A percentile compares a stretch with the other conserved stretches of the same genome.
These are phyloP conservation scores for Penicillium taxi DNA, from an alignment of 495 filamentous ascomycete species.

Conservation along the genomic window DNA sequence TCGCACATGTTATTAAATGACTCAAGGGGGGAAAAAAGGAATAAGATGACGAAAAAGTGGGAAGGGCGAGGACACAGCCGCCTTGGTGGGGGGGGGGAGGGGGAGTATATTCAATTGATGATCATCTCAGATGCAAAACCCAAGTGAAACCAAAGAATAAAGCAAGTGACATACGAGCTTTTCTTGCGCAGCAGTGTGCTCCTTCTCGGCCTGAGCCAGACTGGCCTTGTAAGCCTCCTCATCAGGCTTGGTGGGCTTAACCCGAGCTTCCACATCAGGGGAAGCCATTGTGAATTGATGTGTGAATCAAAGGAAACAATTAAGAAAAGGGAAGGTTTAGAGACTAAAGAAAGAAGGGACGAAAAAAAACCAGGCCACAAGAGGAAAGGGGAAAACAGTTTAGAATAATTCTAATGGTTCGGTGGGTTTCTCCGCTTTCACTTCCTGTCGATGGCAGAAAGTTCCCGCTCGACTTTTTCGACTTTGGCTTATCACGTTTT, in stretches of 20 bases:
- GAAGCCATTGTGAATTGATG: conserved; percentile 29
- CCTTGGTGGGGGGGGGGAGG: background rate
- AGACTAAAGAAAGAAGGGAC: conserved; percentile 11
- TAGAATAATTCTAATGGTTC: conserved; percentile 24
- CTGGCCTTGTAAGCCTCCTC: conserved; percentile 51
- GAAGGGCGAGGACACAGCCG: background rate
- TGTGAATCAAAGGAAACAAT: conserved; percentile 9
- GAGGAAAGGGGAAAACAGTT: conserved; percentile 20
- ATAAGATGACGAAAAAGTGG: no score
- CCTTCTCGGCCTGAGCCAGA: conserved; percentile 73
- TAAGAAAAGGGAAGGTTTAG: conserved; percentile 3
- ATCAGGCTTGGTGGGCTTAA: conserved; percentile 48
- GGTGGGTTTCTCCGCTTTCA: conserved; percentile 27
- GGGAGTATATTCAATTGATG: conserved; percentile 5
- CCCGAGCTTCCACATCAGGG: conserved; percentile 37
- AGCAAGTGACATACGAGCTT: conserved; percentile 59
- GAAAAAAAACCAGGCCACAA: conserved; percentile 12
- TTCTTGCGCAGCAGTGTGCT: conserved; percentile 61
- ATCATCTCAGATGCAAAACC: background rate
- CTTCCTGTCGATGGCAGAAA: conserved; percentile 21
- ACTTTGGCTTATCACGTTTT: conserved; percentile 14
- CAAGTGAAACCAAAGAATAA: conserved; percentile 1
- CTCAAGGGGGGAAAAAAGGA: background rate
- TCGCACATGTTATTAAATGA: conserved; percentile 7
- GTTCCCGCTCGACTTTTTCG: conserved; percentile 30